Base-by-base conservation (phyloP, 345 rosid genomes). In the Salix koriyanagi region DNA sequence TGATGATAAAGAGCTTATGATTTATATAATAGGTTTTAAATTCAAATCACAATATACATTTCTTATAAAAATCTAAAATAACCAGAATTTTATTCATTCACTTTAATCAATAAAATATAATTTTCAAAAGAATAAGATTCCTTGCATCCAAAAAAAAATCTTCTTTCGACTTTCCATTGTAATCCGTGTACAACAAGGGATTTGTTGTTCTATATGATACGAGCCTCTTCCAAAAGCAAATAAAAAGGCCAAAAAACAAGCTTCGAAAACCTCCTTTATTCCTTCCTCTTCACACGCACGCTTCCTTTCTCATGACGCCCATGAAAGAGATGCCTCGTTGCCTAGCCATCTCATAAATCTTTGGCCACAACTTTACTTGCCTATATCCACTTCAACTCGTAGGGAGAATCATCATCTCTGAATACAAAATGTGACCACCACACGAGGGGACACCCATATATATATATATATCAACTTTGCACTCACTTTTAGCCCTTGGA, bases 271-370 rank as follows among this genome's bases (percentile, higher is more conserved):
- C 67, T 54, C 65, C 84, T 84, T 84, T 78, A 84, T 82, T 78
- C 84, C 81, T 54, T 83, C 80, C 62, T 78, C 46, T 81, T 73
- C 85, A 67, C 79, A 69, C 80, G 83, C 85, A 83, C 81, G 78
- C 86, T 74, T 71, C 52, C 70, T 60, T 71, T 67, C 70, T 66
- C 68, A 37, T 69, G 19, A n/a, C 54, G 5, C 73, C 39, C 67
- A 74, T 46, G 32, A 75, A 71, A 75, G n/a, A 65, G 68, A 67
- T 36, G 58, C 56, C 62, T 68, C 30, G 37, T 6, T 48, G 52
- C 71, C 78, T 69, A 10, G 6, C 72, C 14, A 37, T 76, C 46
- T 34, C 56, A 39, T 65, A 25, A 41, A 23, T 25, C 48, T 65
- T 75, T 15, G 32, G n/a, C 65, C 69, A 37, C 69, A 7, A 13